These are phyloP conservation scores for Lizonia empirigonia DNA, from an alignment of 2,329 filamentous ascomycete species.

Conservation along the genomic window DNA sequence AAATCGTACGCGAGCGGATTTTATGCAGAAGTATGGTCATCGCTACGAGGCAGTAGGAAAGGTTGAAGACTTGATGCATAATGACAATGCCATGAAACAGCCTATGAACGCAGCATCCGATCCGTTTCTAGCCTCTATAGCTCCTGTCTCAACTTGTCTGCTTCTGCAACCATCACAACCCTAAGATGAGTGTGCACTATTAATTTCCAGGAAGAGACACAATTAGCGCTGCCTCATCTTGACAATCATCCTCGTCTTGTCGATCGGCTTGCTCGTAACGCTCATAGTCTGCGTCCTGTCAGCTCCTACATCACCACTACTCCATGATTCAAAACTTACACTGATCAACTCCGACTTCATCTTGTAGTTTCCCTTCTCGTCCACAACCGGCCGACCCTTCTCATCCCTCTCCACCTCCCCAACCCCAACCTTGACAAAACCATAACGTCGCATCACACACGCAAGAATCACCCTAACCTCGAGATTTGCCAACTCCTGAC, in stretches of 20 bases:
- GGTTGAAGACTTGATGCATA: no score
- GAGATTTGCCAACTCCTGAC: slow-evolving; percentile 61
- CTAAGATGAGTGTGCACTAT: no score
- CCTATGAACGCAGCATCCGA: no score
- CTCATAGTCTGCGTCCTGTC: slow-evolving; percentile 32
- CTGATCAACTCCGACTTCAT: slow-evolving; percentile 41
- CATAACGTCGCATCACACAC: slow-evolving; percentile 39
- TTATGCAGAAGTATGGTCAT: no score
- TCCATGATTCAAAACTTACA: slow-evolving; percentile 29
- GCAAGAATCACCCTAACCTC: slow-evolving; percentile 60
- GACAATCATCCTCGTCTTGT: slow-evolving; percentile 40
- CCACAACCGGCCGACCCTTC: slow-evolving; percentile 32
- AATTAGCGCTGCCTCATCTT: no score
- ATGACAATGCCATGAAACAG: no score
- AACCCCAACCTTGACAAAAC: slow-evolving; percentile 44
- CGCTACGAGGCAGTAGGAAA: no score
- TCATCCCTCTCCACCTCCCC: slow-evolving; percentile 36
- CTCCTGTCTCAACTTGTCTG: no score
- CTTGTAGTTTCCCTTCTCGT: slow-evolving; percentile 37
- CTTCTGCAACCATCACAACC: no score
- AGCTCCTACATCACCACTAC: not conserved
- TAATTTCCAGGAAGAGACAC: no score
- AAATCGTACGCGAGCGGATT: not conserved
- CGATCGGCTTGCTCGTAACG: slow-evolving; percentile 41
- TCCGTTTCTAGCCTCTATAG: no score